Base-by-base conservation (phyloP, 768 basidiomycete species). In the Piloderma croceum region DNA sequence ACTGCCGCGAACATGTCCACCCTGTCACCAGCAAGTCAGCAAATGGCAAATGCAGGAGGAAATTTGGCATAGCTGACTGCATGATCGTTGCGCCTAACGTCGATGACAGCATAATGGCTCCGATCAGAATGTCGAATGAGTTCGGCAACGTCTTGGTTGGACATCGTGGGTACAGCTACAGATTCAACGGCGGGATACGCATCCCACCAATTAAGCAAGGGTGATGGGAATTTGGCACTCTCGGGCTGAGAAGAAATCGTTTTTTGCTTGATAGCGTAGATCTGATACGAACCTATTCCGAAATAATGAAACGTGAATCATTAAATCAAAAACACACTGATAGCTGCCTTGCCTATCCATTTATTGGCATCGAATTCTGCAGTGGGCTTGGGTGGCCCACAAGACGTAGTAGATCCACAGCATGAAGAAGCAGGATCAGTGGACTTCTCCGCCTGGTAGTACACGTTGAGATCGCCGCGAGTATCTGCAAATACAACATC, bases 1-100 rank as follows among this genome's bases (percentile, higher is more conserved):
- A 39, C 76, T 77, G 46, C 71, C 73, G 23, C 65, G 61, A 24
- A 80, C 65, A 44, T 77, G 74, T 1, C 76, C 74, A 1, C 74
- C 72, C 77, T 79, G 39, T 31, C 22, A n/a, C 7, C 9, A 29
- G 17, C 24, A 12, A 19, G 39, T 1, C 21, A 27, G n/a, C 40
- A 22, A 41, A 17, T 7, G 29, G 23, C 13, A 6, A 20, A 34
- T 17, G 15, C 6, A 21, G n/a, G 34, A 41, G 13, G n/a, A 36
- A 31, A 43, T 18, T 38, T 46, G 21, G 18, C 17, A 13, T 11
- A 11, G 54, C 65, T 18, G 50, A 77, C 74, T 6, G 42, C 59
- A 41, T 68, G 64, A 48, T 78, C 77, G 17, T 68, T 58, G 35
- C 60, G 53, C 18, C 75, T 63, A 20, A 77, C 76, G 40, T 79